Base-by-base conservation (phyloP, 1,284 basidiomycete genomes). In the Pascua guehoae region DNA sequence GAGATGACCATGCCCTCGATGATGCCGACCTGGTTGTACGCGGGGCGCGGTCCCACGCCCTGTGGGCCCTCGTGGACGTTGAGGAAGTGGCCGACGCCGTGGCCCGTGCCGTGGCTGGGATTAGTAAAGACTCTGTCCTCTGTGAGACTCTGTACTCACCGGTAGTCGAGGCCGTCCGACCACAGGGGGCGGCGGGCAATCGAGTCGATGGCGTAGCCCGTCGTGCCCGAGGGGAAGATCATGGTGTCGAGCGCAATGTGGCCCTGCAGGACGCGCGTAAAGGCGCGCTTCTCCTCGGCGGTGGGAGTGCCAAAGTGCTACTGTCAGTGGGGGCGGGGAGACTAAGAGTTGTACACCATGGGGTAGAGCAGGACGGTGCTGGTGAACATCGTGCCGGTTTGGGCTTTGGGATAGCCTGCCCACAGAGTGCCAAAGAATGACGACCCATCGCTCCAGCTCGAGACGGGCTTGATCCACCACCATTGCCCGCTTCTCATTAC, bases 1-100 rank as follows among this genome's bases (percentile, higher is more conserved):
- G 90, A 91, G 40, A 96, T 81, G 0, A 89, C 90, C 88, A 93
- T 92, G 9, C 91, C 91, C 8, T 84, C 79, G 70, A 88, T 88
- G 51, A 96, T 74, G 1, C 88, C 77, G 0, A 86, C 83, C 45
- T 79, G 85, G 61, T 81, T 79, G 64, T 78, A 80, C 12, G 73
- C 79, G 41, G 89, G 86, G 45, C 90, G 83, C 47, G 84, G 84
- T 18, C 91, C 91, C 55, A 97, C 88, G 1, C 90, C 90, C 42
- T 92, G 90, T 0, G 92, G 92, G 4, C 91, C 91, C 82, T 95
- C 92, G 70, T 97, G 93, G 0, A 97, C 92, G 66, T 94, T 94
- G 50, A 97, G 77, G 78, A 88, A 96, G 64, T 90, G 88, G 0
- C 92, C 93, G 18, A 97, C 88, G 40, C 93, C 93, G 67, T 97